Base-by-base conservation (phyloP, 1,284 basidiomycete genomes). In the Pseudozyma tsukubaensis region DNA sequence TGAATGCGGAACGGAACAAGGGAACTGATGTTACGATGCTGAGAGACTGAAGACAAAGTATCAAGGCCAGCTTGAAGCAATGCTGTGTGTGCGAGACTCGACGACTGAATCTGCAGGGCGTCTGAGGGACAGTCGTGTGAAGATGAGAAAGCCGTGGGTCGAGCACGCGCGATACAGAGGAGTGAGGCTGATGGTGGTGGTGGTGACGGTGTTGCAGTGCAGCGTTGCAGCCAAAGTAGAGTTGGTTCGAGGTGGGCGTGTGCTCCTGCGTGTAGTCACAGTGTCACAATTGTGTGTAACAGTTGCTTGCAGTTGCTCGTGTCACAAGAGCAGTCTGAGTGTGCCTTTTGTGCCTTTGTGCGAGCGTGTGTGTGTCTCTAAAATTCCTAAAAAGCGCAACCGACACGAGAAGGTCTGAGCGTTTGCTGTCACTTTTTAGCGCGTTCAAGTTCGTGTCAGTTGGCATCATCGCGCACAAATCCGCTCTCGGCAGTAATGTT, bases 1-100 rank as follows among this genome's bases (percentile, higher is more conserved):
- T 11, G 42, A 42, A 21, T 39, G 43, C 1, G 24, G 29, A 11
- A 29, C n/a, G 16, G 40, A 48, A 35, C n/a, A 11, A 48, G 3
- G 16, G n/a, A 34, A 18, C 19, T 18, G 36, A 39, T 37, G 49
- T 9, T 5, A 18, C 32, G 29, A 50, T 21, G 40, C 14, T 13
- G 42, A 24, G 40, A 35, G 14, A 14, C 39, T 47, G 34, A 14
- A 16, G 40, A 45, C 53, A 48, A 47, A 42, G 48, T 49, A 37
- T 14, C 60, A 59, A 63, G 67, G 49, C 67, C 67, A 55, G 67
- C 67, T 69, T 58, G 60, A 49, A 63, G 49, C 48, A 57, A 21
- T 62, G 54, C 42, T 34, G 47, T 43, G 34, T 45, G n/a, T n/a
- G n/a, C n/a, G n/a, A n/a, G n/a, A n/a, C n/a, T n/a, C n/a, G n/a